Conservation (phyloP, 1,284 basidiomycete species). For the Leccinum olivaceoglutinosum region DNA sequence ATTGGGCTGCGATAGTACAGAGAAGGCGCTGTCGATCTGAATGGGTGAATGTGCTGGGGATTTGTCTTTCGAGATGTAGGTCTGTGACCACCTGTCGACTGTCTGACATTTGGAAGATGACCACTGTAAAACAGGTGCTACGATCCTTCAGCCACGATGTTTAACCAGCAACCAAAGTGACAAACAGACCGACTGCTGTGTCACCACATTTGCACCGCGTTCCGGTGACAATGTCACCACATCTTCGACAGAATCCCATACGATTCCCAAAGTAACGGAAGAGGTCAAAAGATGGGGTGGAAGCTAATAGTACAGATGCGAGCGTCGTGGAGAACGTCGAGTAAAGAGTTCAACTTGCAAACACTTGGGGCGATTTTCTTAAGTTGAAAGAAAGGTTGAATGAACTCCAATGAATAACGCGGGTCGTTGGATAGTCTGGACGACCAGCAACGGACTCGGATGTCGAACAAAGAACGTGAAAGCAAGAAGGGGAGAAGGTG, state of each 20-base stretch:
- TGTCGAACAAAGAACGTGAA: no score
- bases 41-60: slow-evolving; percentile 31
- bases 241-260: slow-evolving; percentile 79
- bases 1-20: slow-evolving; percentile 13
- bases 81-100: slow-evolving; percentile 72
- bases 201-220: slow-evolving; percentile 74
- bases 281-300: not conserved
- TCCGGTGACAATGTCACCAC: slow-evolving; percentile 70
- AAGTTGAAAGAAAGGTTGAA: no score
- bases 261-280: not conserved
- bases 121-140: slow-evolving; percentile 68
- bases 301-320: not conserved
- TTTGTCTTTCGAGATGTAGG: slow-evolving; percentile 56
- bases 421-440: no score
- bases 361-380: slow-evolving; percentile 1
- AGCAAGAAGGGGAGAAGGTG: no score
- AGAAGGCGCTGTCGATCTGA: slow-evolving; percentile 17
- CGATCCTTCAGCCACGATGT: slow-evolving; percentile 14
- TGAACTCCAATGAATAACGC: no score
- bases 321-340: slow-evolving; percentile 5
- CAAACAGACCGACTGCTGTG: slow-evolving; percentile 60
- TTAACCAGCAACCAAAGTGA: slow-evolving; percentile 1
- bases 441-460: no score
- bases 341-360: slow-evolving; percentile 9
- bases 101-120: slow-evolving; percentile 38